phyloP scores from a whole-genome alignment of 2,329 filamentous ascomycete genomes.

The Dactylellina cionopaga region DNA sequence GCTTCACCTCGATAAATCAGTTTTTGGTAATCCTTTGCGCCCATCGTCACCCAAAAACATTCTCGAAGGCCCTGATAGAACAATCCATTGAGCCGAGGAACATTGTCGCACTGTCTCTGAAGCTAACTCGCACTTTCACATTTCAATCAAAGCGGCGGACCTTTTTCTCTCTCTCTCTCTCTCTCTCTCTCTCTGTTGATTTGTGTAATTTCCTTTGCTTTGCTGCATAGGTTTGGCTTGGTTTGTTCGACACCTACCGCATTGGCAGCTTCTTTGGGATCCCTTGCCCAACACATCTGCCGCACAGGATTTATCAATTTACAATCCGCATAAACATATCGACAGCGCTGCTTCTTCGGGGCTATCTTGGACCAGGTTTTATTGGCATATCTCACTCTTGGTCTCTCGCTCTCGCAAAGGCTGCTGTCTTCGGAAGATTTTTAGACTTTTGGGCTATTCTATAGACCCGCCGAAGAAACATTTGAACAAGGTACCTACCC shows the following conservation, averaged over 20 bases:
- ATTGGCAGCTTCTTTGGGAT: slow-evolving; percentile 14
- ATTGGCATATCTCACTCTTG: slow-evolving; percentile 27
- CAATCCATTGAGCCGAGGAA: slow-evolving; percentile 45
- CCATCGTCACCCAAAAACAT: slow-evolving; percentile 37
- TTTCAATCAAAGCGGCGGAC: slow-evolving; percentile 48
- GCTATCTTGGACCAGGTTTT: slow-evolving; percentile 46
- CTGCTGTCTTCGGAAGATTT: slow-evolving; percentile 52
- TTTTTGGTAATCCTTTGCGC: slow-evolving; percentile 50
- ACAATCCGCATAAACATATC: slow-evolving; percentile 40
- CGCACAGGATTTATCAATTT: slow-evolving; percentile 9
- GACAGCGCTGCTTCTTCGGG: slow-evolving; percentile 29
- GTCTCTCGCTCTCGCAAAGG: slow-evolving; percentile 47
- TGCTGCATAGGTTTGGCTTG: not conserved
- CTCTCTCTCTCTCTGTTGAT: not conserved
- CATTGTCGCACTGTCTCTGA: slow-evolving; percentile 33
- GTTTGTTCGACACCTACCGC: slow-evolving; percentile 36
- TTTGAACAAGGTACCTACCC: slow-evolving; percentile 47
- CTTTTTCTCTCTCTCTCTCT: slow-evolving; percentile 31
- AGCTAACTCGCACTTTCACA: slow-evolving; percentile 34
- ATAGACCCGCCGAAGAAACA: slow-evolving; percentile 38
- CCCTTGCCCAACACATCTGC: slow-evolving; percentile 44
- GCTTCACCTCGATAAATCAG: slow-evolving; percentile 6
- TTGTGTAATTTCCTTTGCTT: not conserved
- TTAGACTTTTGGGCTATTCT: slow-evolving; percentile 43
- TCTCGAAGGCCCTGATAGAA: slow-evolving; percentile 38